Base-by-base conservation (phyloP, 2,329 filamentous ascomycete species). In the Xylogone sp. region DNA sequence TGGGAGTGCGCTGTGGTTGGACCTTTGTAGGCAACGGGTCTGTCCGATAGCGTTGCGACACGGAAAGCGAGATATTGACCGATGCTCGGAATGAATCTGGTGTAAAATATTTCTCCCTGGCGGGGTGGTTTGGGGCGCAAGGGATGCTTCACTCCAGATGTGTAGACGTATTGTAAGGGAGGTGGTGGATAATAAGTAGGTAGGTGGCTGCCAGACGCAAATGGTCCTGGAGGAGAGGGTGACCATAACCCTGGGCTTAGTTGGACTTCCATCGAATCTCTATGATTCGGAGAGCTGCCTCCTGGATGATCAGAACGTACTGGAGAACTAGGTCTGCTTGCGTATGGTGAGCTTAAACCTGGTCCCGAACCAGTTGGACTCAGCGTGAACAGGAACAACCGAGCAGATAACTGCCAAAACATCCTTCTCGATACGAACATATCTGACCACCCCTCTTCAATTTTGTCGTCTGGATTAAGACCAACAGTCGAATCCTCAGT, bases 331-430 rank as follows among this genome's bases (percentile, higher is more conserved):
- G 81, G 79, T 1, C 79, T 70, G 58, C 81, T 84, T 12, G 63
- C 62, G n/a, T 67, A 69, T 0, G 81, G 79, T 9, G 81, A 83
- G 3, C 71, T 74, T 0, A 78, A 72, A 48, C 72, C 70, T 1
- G 75, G 74, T 7, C 59, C 56, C 21, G 55, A 55, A 21, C 44
- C 45, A 16, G 59, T 55, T 0, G 88, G 89, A 45, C 87, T 82
- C 22, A 93, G 76, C 0, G 88, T 90, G 71, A 96, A 96, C 45
- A 97, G 82, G 65, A 96, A 97, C 47, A 96, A 78, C 5, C 90
- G 82, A 1, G 88, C 83, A 42, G 95, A 90, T 2, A 94, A 78
- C 71, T 97, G 94, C 94, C 94, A 99, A 70, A 97, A 99, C 62
- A 84, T 84, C 54, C 82, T 79, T 42, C 84, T 81, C 52, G 86